These are phyloP conservation scores for Candida rishiriensis DNA, from an alignment of 805 yeast species.

Conservation along the genomic window DNA sequence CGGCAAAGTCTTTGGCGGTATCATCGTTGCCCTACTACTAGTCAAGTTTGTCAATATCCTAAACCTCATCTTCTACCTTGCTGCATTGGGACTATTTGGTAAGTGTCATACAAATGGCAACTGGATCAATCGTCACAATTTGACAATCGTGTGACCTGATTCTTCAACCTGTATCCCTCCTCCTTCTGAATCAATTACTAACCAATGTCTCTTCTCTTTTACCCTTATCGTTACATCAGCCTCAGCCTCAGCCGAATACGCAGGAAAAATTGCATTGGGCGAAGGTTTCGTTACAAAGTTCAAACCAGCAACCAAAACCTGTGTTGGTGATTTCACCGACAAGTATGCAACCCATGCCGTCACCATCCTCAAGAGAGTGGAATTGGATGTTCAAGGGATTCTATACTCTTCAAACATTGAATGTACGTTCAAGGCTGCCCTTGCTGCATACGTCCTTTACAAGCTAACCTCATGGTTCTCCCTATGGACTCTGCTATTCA, in stretches of 20 bases:
- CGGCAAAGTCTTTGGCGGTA: constrained; percentile 68
- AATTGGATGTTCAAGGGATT: constrained; percentile 50
- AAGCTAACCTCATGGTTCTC: constrained; percentile 74
- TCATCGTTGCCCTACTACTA: constrained; percentile 49
- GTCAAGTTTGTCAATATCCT: constrained; percentile 61
- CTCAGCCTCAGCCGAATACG: constrained; percentile 74
- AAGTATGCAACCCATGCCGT: constrained; percentile 33
- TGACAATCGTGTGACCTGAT: no score
- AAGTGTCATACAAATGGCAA: constrained; percentile 11
- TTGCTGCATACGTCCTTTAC: constrained; percentile 57
- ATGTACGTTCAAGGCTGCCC: constrained; percentile 69
- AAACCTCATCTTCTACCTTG: constrained; percentile 54
- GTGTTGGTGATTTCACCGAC: constrained; percentile 25
- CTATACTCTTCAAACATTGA: constrained; percentile 68
- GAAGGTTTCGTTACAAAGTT: constrained; percentile 75
- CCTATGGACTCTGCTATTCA: constrained; percentile 59
- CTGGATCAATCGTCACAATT: no score
- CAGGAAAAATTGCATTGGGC: constrained; percentile 69
- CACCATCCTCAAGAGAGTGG: constrained; percentile 42
- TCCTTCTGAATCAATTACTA: constrained; percentile 9
- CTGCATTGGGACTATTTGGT: constrained; percentile 49
- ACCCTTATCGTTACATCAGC: constrained; percentile 20
- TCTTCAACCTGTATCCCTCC: no score
- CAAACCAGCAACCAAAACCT: constrained; percentile 50
- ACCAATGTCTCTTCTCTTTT: not conserved